A percentile compares a stretch with the other conserved stretches of the same genome.
These are phyloP conservation scores for Kentomonas sorsogonicus DNA, from an alignment of 208 protist genomes.

Conservation along the genomic window DNA sequence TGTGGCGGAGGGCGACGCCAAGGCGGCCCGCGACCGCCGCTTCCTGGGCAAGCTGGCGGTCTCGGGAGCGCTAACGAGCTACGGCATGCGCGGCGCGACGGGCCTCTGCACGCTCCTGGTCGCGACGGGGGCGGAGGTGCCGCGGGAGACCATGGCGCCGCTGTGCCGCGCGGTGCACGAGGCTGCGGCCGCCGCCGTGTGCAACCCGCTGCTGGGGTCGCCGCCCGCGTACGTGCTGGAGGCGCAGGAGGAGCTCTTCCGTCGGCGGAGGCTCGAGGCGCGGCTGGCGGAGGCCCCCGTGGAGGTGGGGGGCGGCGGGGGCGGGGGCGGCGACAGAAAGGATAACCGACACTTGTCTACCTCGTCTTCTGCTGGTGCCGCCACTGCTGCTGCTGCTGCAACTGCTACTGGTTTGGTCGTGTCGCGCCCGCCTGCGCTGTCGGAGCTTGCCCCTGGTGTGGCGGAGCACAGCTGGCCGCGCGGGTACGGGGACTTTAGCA, in stretches of 20 bases:
- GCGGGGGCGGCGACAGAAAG: too few species aligned
- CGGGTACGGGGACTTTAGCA: constrained; percentile 85
- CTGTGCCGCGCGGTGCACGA: constrained; percentile 94
- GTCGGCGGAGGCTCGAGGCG: constrained; percentile 80
- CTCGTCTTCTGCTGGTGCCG: too few species aligned
- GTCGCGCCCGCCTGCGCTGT: too few species aligned
- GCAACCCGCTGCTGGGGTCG: too few species aligned
- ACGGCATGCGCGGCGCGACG: constrained; percentile 70
- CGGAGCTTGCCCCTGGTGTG: too few species aligned
- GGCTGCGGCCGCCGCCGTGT: constrained; percentile 44
- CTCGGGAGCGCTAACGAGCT: constrained; percentile 84
- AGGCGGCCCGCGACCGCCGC: constrained; percentile 46
- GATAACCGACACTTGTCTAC: too few species aligned
- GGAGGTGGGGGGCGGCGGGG: too few species aligned
- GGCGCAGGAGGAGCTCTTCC: constrained; percentile 68
- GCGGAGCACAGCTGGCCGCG: too few species aligned
- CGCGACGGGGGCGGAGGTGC: constrained; percentile 92
- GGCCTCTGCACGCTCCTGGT: constrained; percentile 61
- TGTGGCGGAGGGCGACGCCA: constrained; percentile 14
- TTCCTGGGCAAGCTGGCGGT: constrained; percentile 70
- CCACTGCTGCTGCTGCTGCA: too few species aligned
- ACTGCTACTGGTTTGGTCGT: too few species aligned
- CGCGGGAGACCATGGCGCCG: constrained; percentile 97
- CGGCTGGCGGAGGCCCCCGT: constrained; percentile 83
- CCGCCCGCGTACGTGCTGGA: constrained; percentile 61